These are phyloP conservation scores for Auriculariales sp. DNA, from an alignment of 768 basidiomycete genomes.

Conservation along the genomic window DNA sequence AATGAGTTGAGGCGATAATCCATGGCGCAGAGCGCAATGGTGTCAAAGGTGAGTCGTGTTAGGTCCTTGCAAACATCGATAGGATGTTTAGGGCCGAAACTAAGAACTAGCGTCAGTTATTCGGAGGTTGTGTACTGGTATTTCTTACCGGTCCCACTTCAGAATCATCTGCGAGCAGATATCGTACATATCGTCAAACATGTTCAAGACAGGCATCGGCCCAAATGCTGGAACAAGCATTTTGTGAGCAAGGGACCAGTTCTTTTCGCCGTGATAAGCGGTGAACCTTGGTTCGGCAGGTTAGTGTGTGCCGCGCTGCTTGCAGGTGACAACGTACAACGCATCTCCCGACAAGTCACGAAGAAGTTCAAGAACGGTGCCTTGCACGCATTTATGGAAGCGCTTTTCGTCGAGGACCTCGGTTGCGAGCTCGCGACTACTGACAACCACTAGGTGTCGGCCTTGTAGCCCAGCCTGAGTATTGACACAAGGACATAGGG, in stretches of 20 bases:
- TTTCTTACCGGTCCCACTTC: slow-evolving; percentile 27
- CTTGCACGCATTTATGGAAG: slow-evolving; percentile 25
- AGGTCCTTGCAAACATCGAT: slow-evolving; percentile 33
- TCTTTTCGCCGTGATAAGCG: slow-evolving; percentile 25
- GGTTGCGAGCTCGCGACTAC: slow-evolving; percentile 23
- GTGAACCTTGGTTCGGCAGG: slow-evolving; percentile 1
- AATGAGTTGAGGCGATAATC: slow-evolving; percentile 31
- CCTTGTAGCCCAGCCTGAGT: too few species aligned
- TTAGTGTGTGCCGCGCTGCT: background rate
- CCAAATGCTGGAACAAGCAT: slow-evolving; percentile 30
- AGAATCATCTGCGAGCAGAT: slow-evolving; percentile 26
- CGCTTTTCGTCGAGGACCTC: slow-evolving; percentile 28
- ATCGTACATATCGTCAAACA: slow-evolving; percentile 36
- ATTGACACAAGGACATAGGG: too few species aligned
- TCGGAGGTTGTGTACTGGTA: too few species aligned
- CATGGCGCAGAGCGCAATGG: slow-evolving; percentile 32
- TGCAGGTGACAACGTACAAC: slow-evolving; percentile 8
- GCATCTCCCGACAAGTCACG: slow-evolving; percentile 26
- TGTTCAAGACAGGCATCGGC: slow-evolving; percentile 24
- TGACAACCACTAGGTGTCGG: slow-evolving; percentile 16
- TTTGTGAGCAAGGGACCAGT: slow-evolving; percentile 32
- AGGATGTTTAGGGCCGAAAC: slow-evolving; percentile 26
- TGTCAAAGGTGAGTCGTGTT: slow-evolving; percentile 33
- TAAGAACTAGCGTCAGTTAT: slow-evolving; percentile 4
- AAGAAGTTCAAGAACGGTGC: slow-evolving; percentile 18